Percentiles rank a stretch among this genome's conserved stretches.
Evolutionary conservation across 2,329 filamentous ascomycete species (phyloP).

Genomic region (Aspergillus aculeatus): DNA sequence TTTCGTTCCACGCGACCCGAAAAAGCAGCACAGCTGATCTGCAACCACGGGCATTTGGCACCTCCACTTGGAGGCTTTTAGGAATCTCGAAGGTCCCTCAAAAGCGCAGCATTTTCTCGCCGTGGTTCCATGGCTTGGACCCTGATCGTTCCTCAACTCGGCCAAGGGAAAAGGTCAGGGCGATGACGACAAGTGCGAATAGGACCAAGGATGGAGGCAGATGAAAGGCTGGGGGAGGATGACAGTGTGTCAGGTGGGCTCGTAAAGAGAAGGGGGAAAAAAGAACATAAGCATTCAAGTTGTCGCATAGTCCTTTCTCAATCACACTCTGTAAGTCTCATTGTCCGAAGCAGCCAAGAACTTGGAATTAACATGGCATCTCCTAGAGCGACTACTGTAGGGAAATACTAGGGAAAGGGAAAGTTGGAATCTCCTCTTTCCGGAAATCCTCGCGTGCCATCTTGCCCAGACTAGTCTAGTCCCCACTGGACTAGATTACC

Average conservation of each 20-base stretch:
- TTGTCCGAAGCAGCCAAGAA: too few relatives aligned
- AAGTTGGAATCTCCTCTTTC: not conserved
- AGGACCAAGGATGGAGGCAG: not conserved
- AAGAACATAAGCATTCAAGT: too few relatives aligned
- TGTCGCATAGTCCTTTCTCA: too few relatives aligned
- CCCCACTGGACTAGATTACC: not conserved
- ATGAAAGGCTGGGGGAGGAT: too few relatives aligned
- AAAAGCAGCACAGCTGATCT: too few relatives aligned
- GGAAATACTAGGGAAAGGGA: not conserved
- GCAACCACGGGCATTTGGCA: not conserved
- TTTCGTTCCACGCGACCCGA: too few relatives aligned
- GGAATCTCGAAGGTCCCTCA: not conserved
- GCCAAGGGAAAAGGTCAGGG: not conserved
- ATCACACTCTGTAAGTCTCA: too few relatives aligned
- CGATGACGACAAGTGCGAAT: not conserved
- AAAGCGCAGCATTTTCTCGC: not conserved
- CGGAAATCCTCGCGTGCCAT: slow-evolving; percentile 18
- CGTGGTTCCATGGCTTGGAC: not conserved
- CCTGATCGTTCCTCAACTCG: not conserved
- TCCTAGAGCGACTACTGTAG: too few relatives aligned
- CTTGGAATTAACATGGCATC: too few relatives aligned
- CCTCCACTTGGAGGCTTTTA: not conserved
- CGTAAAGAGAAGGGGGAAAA: not conserved
- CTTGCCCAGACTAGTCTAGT: slow-evolving; percentile 11
- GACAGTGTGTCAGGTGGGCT: not conserved